phyloP scores from a whole-genome alignment of 208 protist genomes.

The Acanthamoeba healyi region DNA sequence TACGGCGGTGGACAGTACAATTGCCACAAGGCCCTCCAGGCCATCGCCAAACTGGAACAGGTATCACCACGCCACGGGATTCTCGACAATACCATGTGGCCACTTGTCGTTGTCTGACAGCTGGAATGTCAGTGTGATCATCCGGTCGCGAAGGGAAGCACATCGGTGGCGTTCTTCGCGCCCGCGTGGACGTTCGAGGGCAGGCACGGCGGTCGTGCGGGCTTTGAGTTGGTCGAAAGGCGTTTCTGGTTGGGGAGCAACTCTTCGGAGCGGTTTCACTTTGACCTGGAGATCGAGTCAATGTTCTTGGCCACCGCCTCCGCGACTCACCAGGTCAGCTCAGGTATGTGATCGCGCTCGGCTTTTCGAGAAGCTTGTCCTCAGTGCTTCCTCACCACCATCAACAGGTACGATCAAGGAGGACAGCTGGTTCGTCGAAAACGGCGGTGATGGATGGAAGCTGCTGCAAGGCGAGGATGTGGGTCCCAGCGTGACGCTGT shows the following conservation, averaged over 20 bases:
- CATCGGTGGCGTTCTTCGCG: slow-evolving; percentile 93
- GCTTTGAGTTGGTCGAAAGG: slow-evolving; percentile 53
- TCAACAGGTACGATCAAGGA: slow-evolving; percentile 4
- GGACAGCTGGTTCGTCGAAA: slow-evolving; percentile 62
- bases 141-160: slow-evolving; percentile 31
- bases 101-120: neutral
- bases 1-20: slow-evolving; percentile 92
- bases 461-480: neutral
- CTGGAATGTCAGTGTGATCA: neutral
- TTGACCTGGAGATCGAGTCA: neutral
- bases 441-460: slow-evolving; percentile 68
- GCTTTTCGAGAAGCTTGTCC: too few relatives aligned
- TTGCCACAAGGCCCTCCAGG: slow-evolving; percentile 86
- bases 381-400: neutral
- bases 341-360: neutral
- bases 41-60: slow-evolving; percentile 20
- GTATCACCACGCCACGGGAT: neutral
- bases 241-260: slow-evolving; percentile 71
- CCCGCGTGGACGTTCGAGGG: slow-evolving; percentile 93
- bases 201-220: slow-evolving; percentile 36
- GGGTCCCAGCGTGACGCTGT: slow-evolving; percentile 14
- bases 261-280: neutral
- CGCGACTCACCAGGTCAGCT: neutral
- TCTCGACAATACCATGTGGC: neutral
- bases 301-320: neutral